Percentiles rank a stretch among this genome's conserved stretches.
phyloP scores from a whole-genome alignment of 179 eudicot genomes.

The Vitellaria paradoxa region DNA sequence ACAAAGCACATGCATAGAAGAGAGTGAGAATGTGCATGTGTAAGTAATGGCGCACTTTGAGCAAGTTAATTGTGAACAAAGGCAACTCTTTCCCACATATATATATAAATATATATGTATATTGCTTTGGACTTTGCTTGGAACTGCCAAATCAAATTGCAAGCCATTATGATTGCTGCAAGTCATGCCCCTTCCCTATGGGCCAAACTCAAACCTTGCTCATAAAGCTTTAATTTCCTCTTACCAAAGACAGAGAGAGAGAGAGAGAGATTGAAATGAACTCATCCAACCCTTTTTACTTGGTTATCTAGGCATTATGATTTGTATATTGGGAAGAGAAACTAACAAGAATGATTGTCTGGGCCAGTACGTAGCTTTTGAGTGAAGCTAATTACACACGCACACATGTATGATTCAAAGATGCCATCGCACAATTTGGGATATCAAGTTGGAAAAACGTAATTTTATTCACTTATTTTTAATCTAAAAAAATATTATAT shows the following conservation, averaged over 20 bases:
- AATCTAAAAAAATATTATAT: too few relatives aligned
- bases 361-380: constrained; percentile 32
- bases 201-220: constrained; percentile 34
- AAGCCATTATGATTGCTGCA: constrained; percentile 36
- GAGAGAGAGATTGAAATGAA: constrained; percentile 6
- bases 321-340: neutral
- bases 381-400: constrained; percentile 24
- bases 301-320: constrained; percentile 11
- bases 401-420: too few relatives aligned
- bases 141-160: constrained; percentile 13
- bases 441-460: too few relatives aligned
- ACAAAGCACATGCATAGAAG: constrained; percentile 26
- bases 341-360: constrained; percentile 17
- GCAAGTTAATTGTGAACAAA: constrained; percentile 23
- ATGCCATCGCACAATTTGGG: too few relatives aligned
- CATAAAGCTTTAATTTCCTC: constrained; percentile 24
- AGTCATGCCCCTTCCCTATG: constrained; percentile 30
- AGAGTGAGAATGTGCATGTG: constrained; percentile 12
- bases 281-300: neutral
- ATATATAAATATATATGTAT: neutral
- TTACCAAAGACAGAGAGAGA: constrained; percentile 18
- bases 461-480: too few relatives aligned
- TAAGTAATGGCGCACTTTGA: constrained; percentile 15
- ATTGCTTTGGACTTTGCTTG: constrained; percentile 22
- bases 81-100: constrained; percentile 8